These are phyloP conservation scores for Trichoderma oligosporum DNA, from an alignment of 2,329 filamentous ascomycete species.

Conservation along the genomic window DNA sequence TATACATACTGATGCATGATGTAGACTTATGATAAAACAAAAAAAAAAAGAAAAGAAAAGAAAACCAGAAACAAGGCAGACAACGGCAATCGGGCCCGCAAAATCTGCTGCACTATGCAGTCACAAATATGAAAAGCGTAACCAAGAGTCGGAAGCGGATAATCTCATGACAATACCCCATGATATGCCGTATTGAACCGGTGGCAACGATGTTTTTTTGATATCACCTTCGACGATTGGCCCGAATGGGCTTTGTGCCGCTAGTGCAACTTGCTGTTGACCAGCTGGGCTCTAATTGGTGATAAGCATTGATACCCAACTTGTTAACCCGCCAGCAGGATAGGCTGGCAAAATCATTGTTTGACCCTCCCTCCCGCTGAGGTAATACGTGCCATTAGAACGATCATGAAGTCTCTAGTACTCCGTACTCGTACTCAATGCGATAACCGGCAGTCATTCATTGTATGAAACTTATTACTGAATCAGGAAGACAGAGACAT, in stretches of 20 bases:
- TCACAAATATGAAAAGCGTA: neutral
- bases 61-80: neutral
- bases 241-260: conserved; percentile 24
- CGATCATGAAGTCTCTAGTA: neutral
- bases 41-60: neutral
- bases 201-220: conserved; percentile 10
- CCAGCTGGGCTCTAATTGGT: conserved; percentile 38
- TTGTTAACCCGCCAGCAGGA: conserved; percentile 17
- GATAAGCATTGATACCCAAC: conserved; percentile 41
- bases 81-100: neutral
- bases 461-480: too few species aligned
- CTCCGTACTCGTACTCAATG: too few species aligned
- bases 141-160: neutral
- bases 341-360: conserved; percentile 2
- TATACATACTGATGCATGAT: too few species aligned
- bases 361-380: neutral
- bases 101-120: conserved; percentile 2
- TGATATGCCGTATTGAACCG: neutral
- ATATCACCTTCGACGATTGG: conserved; percentile 1
- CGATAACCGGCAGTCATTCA: too few species aligned
- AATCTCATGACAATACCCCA: neutral
- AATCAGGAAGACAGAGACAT: neutral
- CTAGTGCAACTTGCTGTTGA: conserved; percentile 24
- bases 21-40: too few species aligned
- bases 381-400: conserved; percentile 3